Base-by-base conservation (phyloP, 2,329 filamentous ascomycete genomes). In the Rachicladosporium sp. region DNA sequence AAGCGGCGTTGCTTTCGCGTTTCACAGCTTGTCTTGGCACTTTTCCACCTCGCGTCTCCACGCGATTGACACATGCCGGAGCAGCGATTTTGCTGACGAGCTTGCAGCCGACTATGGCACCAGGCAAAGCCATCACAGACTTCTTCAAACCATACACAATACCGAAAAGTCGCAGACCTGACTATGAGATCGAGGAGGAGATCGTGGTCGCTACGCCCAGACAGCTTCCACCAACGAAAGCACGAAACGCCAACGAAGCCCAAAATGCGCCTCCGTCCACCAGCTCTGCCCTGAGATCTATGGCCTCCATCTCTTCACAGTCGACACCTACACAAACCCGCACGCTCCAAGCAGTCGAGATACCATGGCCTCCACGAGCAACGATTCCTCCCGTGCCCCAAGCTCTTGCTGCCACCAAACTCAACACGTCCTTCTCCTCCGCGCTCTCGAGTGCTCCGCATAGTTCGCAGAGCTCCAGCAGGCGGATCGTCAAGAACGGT, bases 401-500 rank as follows among this genome's bases (percentile, higher is more conserved):
- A 33, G 30, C 37, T 13, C 15, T 41, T n/a, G 38, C 32, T 13
- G 23, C 21, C 37, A 36, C 35, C 4, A 37, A 33, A 5, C 39
- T 36, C 10, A 41, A 31, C 10, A 35, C 43, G 2, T 50, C 50
- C 6, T 53, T 50, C 36, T 47, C 50, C 4, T 52, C 54, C 33
- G 15, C 15, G 15, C 15, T 19, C 15, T 19, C 15, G 15, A 55
- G 48, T 23, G 51, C 52, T 7, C 30, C 30, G 9, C 29, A 50
- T 21, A 53, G 50, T 46, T 57, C 51, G 10, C 47, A 46, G 42
- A 58, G 36, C 62, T 67, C 43, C 65, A 74, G 56, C 66, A 75
- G 50, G 60, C 56, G 63, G 10, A 42, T 74, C 9, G 64, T 80
- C 40, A 81, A 65, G 42, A 63, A 70, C 49, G 73, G 73, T 2